These are phyloP conservation scores for Aspergillus brasiliensis DNA, from an alignment of 2,329 filamentous ascomycete species.

Conservation along the genomic window DNA sequence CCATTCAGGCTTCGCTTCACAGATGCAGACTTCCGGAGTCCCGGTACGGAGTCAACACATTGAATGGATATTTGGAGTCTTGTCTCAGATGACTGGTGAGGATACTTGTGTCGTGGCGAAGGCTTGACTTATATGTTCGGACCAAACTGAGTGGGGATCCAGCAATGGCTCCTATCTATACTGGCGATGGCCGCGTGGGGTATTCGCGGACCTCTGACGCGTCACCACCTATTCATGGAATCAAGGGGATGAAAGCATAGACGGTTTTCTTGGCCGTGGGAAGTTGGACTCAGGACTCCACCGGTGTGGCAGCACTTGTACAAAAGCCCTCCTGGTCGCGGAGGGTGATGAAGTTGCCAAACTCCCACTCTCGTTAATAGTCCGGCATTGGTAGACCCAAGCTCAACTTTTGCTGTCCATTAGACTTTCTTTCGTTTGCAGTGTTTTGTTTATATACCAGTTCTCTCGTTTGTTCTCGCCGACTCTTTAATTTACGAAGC, in stretches of 20 bases:
- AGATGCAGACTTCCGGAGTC: too few species aligned
- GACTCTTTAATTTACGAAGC: neutral
- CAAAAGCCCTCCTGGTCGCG: neutral
- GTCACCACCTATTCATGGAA: neutral
- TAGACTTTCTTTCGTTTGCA: neutral
- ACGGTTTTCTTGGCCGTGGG: neutral
- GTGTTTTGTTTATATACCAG: neutral
- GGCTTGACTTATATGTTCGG: too few species aligned
- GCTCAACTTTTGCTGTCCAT: neutral
- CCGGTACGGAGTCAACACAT: neutral
- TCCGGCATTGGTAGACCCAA: neutral
- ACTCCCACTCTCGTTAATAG: neutral
- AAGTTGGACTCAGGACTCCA: neutral
- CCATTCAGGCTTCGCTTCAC: neutral
- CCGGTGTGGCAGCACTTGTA: neutral
- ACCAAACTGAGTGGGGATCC: neutral
- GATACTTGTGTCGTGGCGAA: too few species aligned
- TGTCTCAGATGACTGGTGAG: too few species aligned
- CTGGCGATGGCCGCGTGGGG: neutral
- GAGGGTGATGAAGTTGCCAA: neutral
- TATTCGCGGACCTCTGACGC: neutral
- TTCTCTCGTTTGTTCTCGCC: neutral
- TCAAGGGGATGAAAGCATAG: neutral
- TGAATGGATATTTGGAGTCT: neutral
- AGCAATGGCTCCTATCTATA: neutral